phyloP scores from a whole-genome alignment of 192 early-diverging fungal genomes.

The Gamsiella multidivaricata region DNA sequence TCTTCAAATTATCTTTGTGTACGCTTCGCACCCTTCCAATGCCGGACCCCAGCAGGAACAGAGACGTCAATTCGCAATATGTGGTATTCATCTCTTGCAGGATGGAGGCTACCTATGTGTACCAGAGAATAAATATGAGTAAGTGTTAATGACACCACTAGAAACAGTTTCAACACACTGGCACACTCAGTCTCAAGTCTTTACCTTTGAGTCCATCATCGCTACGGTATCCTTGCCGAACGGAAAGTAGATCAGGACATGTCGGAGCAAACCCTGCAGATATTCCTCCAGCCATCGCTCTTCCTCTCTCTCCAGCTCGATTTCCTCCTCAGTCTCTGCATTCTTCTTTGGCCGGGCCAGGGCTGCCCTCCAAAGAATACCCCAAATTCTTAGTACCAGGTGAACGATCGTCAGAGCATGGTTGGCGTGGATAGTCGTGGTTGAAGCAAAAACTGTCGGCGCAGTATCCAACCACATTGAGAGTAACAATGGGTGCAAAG shows the following conservation, averaged over 20 bases:
- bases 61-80: constrained; percentile 72
- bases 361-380: constrained; percentile 75
- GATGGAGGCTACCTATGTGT: constrained; percentile 62
- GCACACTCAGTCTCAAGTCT: background rate
- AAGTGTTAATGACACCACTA: background rate
- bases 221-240: constrained; percentile 69
- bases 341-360: constrained; percentile 30
- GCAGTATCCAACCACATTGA: constrained; percentile 84
- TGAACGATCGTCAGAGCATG: constrained; percentile 72
- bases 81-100: constrained; percentile 78
- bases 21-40: constrained; percentile 35
- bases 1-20: constrained; percentile 18
- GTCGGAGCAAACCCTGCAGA: constrained; percentile 72
- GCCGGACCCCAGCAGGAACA: constrained; percentile 62
- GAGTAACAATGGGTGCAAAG: constrained; percentile 73
- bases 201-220: constrained; percentile 65
- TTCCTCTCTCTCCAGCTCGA: constrained; percentile 24
- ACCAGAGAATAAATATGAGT: too few species aligned
- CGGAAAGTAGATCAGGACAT: constrained; percentile 80
- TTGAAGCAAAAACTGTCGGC: constrained; percentile 69
- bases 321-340: constrained; percentile 31
- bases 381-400: constrained; percentile 71
- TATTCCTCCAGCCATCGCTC: constrained; percentile 59
- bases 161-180: constrained; percentile 2
- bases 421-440: constrained; percentile 57